These are phyloP conservation scores for Fragaria ananassa DNA, from an alignment of 306 rosid species.

Conservation along the genomic window DNA sequence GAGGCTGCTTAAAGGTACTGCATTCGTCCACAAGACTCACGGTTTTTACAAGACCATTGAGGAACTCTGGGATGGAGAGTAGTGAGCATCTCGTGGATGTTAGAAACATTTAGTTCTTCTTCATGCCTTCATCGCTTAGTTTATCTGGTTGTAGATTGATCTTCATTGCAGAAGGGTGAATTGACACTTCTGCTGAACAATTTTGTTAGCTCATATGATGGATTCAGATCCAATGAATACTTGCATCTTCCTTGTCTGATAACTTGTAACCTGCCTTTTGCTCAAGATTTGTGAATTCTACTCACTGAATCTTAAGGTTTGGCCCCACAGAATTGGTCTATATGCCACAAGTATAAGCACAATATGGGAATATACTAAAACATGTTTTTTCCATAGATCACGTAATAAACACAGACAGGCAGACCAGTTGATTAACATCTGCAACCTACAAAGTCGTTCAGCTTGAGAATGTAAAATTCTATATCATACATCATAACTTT, in stretches of 20 bases:
- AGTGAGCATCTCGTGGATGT: conserved; percentile 27
- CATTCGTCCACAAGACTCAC: conserved; percentile 27
- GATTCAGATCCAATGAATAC: not conserved
- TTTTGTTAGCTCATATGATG: not conserved
- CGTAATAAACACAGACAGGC: no score
- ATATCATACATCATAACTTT: no score
- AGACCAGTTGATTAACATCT: no score
- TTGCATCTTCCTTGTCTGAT: not conserved
- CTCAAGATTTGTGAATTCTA: not conserved
- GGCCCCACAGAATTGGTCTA: no score
- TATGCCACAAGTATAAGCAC: no score
- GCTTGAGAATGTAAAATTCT: no score
- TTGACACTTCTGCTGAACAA: not conserved
- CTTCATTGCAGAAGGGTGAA: not conserved
- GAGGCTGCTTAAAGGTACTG: conserved; percentile 30
- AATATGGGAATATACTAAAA: no score
- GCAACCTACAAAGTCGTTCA: no score
- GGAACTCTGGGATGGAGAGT: conserved; percentile 68
- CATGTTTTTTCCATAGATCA: no score
- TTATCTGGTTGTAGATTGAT: not conserved
- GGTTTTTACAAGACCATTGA: conserved; percentile 45
- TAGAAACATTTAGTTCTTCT: not conserved
- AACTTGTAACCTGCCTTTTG: not conserved
- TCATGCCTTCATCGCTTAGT: not conserved
- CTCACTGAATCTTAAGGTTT: no score